phyloP scores from a whole-genome alignment of 2,329 filamentous ascomycete species.

The Verticillium albo-atrum region DNA sequence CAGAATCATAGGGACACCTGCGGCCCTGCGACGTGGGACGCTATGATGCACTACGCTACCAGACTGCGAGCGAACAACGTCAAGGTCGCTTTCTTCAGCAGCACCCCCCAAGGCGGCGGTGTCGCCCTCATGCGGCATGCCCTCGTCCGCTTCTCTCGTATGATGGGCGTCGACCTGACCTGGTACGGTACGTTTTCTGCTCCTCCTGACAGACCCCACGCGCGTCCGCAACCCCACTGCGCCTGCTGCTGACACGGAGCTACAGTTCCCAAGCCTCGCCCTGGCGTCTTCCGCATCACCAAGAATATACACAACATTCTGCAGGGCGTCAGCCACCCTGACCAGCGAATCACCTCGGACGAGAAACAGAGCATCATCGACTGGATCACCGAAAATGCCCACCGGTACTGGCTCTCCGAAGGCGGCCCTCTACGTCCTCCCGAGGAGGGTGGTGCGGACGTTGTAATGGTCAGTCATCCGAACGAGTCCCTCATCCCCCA shows the following conservation, averaged over 20 bases:
- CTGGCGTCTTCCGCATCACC: conserved; percentile 75
- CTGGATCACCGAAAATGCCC: conserved; percentile 71
- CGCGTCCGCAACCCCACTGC: background rate
- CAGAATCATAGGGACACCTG: conserved; percentile 60
- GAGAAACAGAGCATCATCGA: conserved; percentile 60
- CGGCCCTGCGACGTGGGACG: conserved; percentile 56
- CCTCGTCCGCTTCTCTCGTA: conserved; percentile 64
- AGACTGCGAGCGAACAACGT: conserved; percentile 59
- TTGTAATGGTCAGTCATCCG: conserved; percentile 55
- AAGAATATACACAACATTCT: conserved; percentile 89
- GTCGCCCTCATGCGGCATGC: conserved; percentile 81
- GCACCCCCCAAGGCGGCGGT: conserved; percentile 76
- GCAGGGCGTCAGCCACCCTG: conserved; percentile 67
- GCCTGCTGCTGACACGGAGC: conserved; percentile 5
- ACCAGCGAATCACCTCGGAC: conserved; percentile 58
- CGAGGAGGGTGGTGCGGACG: conserved; percentile 67
- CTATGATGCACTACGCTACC: conserved; percentile 58
- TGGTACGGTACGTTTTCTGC: conserved; percentile 57
- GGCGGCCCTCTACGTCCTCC: conserved; percentile 63
- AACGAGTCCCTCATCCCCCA: background rate
- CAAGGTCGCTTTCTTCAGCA: conserved; percentile 74
- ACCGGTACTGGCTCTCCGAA: conserved; percentile 67
- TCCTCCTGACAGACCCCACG: background rate
- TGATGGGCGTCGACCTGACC: conserved; percentile 62
- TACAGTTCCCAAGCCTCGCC: conserved; percentile 70